A percentile compares a stretch with the other conserved stretches of the same genome.
Conservation (phyloP, 2,329 filamentous ascomycete species). For the Pseudogymnoascus sp. region DNA sequence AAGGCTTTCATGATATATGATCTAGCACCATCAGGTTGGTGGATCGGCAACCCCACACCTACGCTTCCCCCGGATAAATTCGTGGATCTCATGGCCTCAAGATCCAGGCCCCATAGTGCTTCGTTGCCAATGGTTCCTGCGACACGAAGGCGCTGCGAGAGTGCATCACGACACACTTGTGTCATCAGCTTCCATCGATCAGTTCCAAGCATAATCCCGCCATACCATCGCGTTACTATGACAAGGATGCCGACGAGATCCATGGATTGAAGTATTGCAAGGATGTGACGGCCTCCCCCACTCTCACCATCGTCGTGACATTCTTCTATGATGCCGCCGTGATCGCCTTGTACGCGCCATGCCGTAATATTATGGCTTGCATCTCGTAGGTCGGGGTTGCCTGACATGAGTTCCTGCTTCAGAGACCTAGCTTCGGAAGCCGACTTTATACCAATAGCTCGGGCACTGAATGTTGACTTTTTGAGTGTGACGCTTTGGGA, state of each 20-base stretch:
- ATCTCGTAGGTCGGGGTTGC: slow-evolving; percentile 41
- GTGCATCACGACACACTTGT: slow-evolving; percentile 44
- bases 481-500: slow-evolving; percentile 45
- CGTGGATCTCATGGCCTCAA: slow-evolving; percentile 36
- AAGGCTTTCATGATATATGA: slow-evolving; percentile 54
- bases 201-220: slow-evolving; percentile 51
- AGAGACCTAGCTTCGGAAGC: slow-evolving; percentile 34
- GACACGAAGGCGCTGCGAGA: slow-evolving; percentile 42
- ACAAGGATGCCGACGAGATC: slow-evolving; percentile 45
- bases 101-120: slow-evolving; percentile 52
- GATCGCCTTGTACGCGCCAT: slow-evolving; percentile 20
- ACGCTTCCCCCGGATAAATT: slow-evolving; percentile 26
- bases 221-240: slow-evolving; percentile 55
- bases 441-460: slow-evolving; percentile 36
- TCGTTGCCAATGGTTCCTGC: slow-evolving; percentile 39
- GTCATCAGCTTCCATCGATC: slow-evolving; percentile 57
- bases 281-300: slow-evolving; percentile 48
- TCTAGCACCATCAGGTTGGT: slow-evolving; percentile 61
- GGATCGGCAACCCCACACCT: slow-evolving; percentile 57
- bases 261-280: slow-evolving; percentile 45
- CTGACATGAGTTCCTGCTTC: slow-evolving; percentile 40
- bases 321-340: slow-evolving; percentile 21
- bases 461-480: slow-evolving; percentile 49
- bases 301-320: slow-evolving; percentile 50
- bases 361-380: slow-evolving; percentile 46